A percentile compares a stretch with the other conserved stretches of the same genome.
These are phyloP conservation scores for Xylariaceae sp. DNA, from an alignment of 2,329 filamentous ascomycete species.

Conservation along the genomic window DNA sequence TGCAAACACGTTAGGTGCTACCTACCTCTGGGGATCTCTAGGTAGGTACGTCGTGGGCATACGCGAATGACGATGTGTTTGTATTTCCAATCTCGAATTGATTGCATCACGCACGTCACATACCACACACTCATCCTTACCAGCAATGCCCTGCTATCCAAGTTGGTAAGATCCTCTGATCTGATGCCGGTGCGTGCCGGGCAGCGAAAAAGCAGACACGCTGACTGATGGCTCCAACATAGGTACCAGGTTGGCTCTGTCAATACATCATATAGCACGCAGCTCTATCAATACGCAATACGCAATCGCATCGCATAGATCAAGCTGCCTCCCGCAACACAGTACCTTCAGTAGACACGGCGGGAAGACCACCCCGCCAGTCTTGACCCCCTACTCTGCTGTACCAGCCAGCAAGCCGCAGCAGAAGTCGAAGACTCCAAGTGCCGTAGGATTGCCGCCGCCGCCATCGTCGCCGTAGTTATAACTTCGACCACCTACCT, in stretches of 20 bases:
- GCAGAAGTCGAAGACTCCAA: not conserved
- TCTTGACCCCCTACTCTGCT: not conserved
- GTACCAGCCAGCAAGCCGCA: not conserved
- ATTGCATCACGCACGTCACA: not conserved
- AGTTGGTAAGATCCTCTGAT: slow-evolving; percentile 6
- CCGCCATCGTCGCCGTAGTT: not conserved
- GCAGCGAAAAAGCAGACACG: not conserved
- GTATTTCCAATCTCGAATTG: not conserved
- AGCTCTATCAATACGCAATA: not conserved
- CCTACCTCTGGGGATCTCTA: no score
- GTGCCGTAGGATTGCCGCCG: not conserved
- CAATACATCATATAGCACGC: not conserved
- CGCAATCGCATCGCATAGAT: not conserved
- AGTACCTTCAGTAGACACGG: not conserved
- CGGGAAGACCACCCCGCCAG: not conserved
- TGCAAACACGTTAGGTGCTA: no score
- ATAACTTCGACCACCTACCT: not conserved
- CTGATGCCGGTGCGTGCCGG: not conserved
- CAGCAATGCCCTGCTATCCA: not conserved
- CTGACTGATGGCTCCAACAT: slow-evolving; percentile 1
- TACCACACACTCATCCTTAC: not conserved
- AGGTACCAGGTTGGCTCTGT: not conserved
- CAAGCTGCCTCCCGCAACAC: not conserved
- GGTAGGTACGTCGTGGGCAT: not conserved
- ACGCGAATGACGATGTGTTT: slow-evolving; percentile 6